Evolutionary conservation across 768 basidiomycete species (phyloP).

Genomic region (Collybia mongolica): DNA sequence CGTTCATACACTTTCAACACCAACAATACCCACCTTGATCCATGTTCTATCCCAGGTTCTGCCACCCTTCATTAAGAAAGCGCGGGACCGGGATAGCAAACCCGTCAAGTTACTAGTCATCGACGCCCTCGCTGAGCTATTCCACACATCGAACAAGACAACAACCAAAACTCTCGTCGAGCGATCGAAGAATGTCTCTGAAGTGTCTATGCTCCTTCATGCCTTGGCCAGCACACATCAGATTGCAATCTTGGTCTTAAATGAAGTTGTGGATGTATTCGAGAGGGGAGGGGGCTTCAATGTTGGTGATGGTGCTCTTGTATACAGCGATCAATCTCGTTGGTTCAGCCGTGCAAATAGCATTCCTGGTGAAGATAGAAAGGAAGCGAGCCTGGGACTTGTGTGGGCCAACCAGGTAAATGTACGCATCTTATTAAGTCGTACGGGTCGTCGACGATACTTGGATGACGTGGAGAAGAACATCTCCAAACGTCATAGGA

Average conservation of each 20-base stretch:
- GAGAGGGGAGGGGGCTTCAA: conserved; percentile 24
- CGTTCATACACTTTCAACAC: conserved; percentile 61
- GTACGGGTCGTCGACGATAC: conserved; percentile 68
- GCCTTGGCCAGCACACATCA: conserved; percentile 58
- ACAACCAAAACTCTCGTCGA: conserved; percentile 63
- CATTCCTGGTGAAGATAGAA: conserved; percentile 54
- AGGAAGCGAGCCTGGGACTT: conserved; percentile 85
- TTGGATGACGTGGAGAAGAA: conserved; percentile 33
- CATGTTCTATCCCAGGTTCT: conserved; percentile 54
- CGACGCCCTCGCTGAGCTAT: conserved; percentile 86
- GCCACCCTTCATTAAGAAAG: conserved; percentile 46
- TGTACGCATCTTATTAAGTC: conserved; percentile 75
- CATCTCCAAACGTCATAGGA: conserved; percentile 25
- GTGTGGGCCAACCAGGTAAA: conserved; percentile 96
- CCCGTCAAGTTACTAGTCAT: conserved; percentile 82
- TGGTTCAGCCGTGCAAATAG: conserved; percentile 73
- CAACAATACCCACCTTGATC: conserved; percentile 52
- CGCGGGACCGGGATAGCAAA: conserved; percentile 30
- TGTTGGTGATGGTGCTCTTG: conserved; percentile 34
- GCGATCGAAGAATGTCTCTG: conserved; percentile 67
- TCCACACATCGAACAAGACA: conserved; percentile 63
- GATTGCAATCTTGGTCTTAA: conserved; percentile 80
- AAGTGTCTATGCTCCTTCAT: conserved; percentile 72
- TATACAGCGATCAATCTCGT: conserved; percentile 71
- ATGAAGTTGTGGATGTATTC: conserved; percentile 87